These are phyloP conservation scores for Backusella luteola DNA, from an alignment of 192 early-diverging fungal species.

Conservation along the genomic window DNA sequence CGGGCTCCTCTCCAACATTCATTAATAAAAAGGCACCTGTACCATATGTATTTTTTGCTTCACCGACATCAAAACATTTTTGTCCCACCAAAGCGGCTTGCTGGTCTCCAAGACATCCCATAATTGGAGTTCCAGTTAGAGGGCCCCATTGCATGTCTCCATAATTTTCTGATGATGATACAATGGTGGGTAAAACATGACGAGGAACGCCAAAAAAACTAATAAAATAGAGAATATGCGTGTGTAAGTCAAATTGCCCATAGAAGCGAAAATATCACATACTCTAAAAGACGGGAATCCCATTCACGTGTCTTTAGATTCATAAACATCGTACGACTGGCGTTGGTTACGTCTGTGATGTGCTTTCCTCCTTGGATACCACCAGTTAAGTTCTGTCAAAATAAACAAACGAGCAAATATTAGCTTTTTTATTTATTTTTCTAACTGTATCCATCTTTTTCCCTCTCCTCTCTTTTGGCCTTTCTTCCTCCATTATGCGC, in stretches of 20 bases:
- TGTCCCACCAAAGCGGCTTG: constrained; percentile 95
- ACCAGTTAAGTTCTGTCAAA: constrained; percentile 79
- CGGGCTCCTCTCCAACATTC: constrained; percentile 80
- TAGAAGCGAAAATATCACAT: not conserved
- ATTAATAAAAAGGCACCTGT: constrained; percentile 97
- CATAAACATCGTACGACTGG: constrained; percentile 95
- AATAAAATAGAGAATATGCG: not conserved
- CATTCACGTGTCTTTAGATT: constrained; percentile 79
- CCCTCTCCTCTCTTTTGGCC: not conserved
- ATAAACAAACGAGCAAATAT: not conserved
- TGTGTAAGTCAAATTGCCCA: not conserved
- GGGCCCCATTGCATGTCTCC: constrained; percentile 62
- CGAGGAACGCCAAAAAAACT: constrained; percentile 69
- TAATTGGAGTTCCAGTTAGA: constrained; percentile 71
- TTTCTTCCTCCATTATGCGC: not conserved
- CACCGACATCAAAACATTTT: constrained; percentile 81
- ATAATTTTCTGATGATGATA: constrained; percentile 82
- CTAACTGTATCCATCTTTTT: not conserved
- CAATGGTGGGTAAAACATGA: constrained; percentile 70
- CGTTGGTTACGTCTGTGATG: constrained; percentile 93
- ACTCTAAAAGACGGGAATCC: constrained; percentile 73
- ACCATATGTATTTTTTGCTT: constrained; percentile 96
- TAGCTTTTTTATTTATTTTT: too few species aligned
- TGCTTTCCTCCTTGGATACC: constrained; percentile 68
- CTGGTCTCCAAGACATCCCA: constrained; percentile 92